Evolutionary conservation across 176 grass and related monocot genomes (phyloP).

Genomic region (Thalia dealbata): DNA sequence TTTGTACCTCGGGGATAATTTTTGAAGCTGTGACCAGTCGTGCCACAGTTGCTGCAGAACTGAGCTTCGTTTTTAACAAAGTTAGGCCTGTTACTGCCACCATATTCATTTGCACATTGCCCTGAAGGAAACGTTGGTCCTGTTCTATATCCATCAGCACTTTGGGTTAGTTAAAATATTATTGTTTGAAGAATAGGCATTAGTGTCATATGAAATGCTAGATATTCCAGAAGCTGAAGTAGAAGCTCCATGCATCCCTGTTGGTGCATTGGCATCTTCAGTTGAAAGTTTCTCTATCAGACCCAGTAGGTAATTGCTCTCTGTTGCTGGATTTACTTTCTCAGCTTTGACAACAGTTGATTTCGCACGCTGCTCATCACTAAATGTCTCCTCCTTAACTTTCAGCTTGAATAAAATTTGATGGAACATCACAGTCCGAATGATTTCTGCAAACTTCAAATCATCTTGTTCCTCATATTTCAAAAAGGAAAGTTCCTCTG

Average conservation of each 20-base stretch:
- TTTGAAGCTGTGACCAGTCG: conserved; percentile 35
- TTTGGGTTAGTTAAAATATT: conserved; percentile 17
- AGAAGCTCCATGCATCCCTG: conserved; percentile 14
- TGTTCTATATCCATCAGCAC: conserved; percentile 8
- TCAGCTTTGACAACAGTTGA: conserved; percentile 41
- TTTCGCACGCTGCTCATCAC: conserved; percentile 51
- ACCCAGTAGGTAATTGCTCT: conserved; percentile 41
- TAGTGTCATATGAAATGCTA: conserved; percentile 17
- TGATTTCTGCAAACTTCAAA: conserved; percentile 43
- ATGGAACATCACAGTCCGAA: conserved; percentile 36
- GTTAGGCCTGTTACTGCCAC: background rate
- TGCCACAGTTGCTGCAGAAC: conserved; percentile 35
- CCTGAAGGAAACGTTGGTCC: conserved; percentile 18
- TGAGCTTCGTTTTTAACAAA: conserved; percentile 10
- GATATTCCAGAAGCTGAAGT: conserved; percentile 2
- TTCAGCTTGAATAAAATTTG: conserved; percentile 68
- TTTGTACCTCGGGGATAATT: conserved; percentile 34
- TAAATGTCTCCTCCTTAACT: conserved; percentile 63
- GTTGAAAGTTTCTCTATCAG: conserved; percentile 34
- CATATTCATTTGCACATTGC: conserved; percentile 22
- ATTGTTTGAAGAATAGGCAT: conserved; percentile 18
- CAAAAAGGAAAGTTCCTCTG: conserved; percentile 36
- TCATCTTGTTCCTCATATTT: conserved; percentile 48
- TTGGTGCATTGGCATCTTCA: conserved; percentile 24
- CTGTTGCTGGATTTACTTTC: conserved; percentile 39